Base-by-base conservation (phyloP, 75 land plant genomes). In the Cupressus sempervirens region DNA sequence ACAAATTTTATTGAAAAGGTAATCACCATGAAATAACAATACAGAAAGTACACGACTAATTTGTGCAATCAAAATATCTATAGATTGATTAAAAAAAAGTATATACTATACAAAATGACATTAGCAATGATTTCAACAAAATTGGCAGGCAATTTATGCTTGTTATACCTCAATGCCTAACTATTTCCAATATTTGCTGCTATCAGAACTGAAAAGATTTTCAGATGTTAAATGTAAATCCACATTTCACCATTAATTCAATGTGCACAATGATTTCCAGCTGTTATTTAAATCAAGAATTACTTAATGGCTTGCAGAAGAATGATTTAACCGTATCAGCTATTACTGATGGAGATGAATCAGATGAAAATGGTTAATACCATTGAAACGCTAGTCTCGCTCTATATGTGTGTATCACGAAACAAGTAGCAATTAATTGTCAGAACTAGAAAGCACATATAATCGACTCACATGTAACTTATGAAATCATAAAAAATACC, bases 401-500 rank as follows among this genome's bases (percentile, higher is more conserved):
- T 30, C 67, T 29, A 76, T 16, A 76, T 6, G 6, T 38, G 26
- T 35, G 79, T 1, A 18, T 16, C 53, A 50, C 13, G 53, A 50
- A 50, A 50, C 53, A 50, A 4, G 41, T 38, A 40, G 79, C 36
- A 40, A 43, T 45, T 79, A 38, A 26, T n/a, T 79, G 50, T 23
- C 50, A 2, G 30, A 79, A 0, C 15, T 79, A 43, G 81, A 41
- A 38, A 26, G 30, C 50, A 43, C 45, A 79, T 36, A 79, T n/a
- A 45, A 43, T 79, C 30, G 26, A n/a, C 13, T 45, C 2, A 45
- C 45, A 79, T 18, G 45, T 43, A 40, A n/a, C 26, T 45, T 79
- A 76, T 50, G 13, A 50, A 50, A 50, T 50, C 53, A 50, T 79
- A 65, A 29, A 43, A 83, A 20, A 72, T 91, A 96, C 98, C 97